phyloP scores from a whole-genome alignment of 2,329 filamentous ascomycete species.

The Xylaria sp. region DNA sequence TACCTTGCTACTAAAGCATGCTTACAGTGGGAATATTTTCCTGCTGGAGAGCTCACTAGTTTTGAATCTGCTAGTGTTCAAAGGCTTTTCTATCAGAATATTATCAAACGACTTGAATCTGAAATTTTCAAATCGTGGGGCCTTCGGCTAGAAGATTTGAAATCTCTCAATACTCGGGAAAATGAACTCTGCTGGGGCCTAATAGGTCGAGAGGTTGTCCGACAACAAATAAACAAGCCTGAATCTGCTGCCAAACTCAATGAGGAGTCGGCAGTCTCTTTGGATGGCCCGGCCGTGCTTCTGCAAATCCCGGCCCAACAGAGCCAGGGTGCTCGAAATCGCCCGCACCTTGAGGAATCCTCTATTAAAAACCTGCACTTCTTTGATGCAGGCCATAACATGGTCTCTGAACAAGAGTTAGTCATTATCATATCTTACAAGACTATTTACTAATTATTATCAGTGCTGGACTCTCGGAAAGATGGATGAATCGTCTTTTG shows the following conservation, averaged over 20 bases:
- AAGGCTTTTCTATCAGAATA: conserved; percentile 23
- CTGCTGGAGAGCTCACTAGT: neutral
- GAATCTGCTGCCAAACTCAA: neutral
- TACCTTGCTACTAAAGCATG: conserved; percentile 25
- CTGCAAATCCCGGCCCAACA: neutral
- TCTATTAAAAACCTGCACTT: conserved; percentile 8
- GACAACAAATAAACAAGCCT: neutral
- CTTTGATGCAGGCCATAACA: conserved; percentile 23
- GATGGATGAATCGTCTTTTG: conserved; percentile 5
- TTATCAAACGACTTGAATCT: conserved; percentile 23
- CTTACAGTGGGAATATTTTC: conserved; percentile 14
- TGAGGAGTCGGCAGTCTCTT: too few species aligned
- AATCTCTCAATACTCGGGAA: neutral
- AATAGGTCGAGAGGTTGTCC: conserved; percentile 21
- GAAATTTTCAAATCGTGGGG: conserved; percentile 17
- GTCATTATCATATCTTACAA: neutral
- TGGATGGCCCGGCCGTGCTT: neutral
- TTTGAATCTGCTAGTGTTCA: conserved; percentile 18
- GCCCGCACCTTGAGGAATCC: neutral
- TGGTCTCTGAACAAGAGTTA: conserved; percentile 8
- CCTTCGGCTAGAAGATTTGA: conserved; percentile 13
- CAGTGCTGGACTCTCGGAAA: neutral
- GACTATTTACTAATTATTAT: neutral
- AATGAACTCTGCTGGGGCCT: conserved; percentile 22
- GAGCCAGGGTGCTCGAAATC: too few species aligned